A percentile compares a stretch with the other conserved stretches of the same genome.
These are phyloP conservation scores for Datura wrightii DNA, from an alignment of 257 asterid genomes.

Conservation along the genomic window DNA sequence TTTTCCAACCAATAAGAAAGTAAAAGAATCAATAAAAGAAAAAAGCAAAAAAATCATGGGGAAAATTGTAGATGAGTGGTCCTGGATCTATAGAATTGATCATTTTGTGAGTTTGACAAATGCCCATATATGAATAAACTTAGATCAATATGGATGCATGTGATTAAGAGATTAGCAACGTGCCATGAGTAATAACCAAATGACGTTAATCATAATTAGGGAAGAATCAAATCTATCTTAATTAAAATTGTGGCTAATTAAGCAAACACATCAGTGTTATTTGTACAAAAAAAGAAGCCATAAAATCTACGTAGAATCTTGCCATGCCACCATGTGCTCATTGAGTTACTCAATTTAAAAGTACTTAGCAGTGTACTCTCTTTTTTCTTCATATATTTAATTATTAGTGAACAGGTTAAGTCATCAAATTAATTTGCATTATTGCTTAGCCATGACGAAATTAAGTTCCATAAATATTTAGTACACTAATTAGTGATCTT, in stretches of 20 bases:
- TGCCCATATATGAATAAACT: neutral
- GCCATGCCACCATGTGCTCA: conserved; percentile 11
- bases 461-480: neutral
- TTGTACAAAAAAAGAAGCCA: neutral
- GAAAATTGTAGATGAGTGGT: neutral
- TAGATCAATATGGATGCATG: neutral
- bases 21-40: neutral
- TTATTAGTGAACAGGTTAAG: neutral
- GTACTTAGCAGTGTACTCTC: neutral
- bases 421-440: neutral
- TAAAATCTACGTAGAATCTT: conserved; percentile 7
- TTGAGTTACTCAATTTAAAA: neutral
- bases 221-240: conserved; percentile 21
- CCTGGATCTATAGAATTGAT: neutral
- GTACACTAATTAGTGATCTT: neutral
- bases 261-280: neutral
- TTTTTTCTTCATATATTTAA: neutral
- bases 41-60: neutral
- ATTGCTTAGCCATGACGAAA: neutral
- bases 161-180: neutral
- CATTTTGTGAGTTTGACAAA: neutral
- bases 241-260: neutral
- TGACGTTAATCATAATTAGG: conserved; percentile 3
- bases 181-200: conserved; percentile 10
- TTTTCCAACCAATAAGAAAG: neutral